phyloP scores from a whole-genome alignment of 768 basidiomycete genomes.

The Trametes cubensis region DNA sequence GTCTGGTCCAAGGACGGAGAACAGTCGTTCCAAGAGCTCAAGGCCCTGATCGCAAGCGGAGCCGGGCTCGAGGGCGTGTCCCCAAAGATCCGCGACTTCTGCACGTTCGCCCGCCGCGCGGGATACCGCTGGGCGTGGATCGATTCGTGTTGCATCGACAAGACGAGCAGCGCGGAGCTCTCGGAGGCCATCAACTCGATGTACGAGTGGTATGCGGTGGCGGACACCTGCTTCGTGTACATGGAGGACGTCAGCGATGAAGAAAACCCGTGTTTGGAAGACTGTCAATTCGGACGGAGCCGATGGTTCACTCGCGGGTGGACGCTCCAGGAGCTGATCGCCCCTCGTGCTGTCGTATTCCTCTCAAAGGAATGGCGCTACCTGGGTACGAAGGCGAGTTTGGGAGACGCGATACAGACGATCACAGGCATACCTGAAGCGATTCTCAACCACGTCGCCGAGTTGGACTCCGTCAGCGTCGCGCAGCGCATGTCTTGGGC shows the following conservation, averaged over 20 bases:
- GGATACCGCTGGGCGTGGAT: too few species aligned
- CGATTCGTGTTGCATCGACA: constrained; percentile 17
- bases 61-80: too few species aligned
- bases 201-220: not conserved
- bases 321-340: constrained; percentile 2
- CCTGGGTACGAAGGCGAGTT: not conserved
- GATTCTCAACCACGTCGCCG: too few species aligned
- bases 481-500: too few species aligned
- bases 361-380: not conserved
- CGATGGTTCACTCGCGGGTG: not conserved
- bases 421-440: too few species aligned
- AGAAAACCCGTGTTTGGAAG: not conserved
- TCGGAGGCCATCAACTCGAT: constrained; percentile 1
- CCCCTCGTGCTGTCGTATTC: not conserved
- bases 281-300: not conserved
- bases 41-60: too few species aligned
- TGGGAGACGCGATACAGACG: not conserved
- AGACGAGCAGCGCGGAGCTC: constrained; percentile 10
- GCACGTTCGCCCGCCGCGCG: too few species aligned
- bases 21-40: too few species aligned
- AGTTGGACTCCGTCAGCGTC: too few species aligned
- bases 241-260: not conserved
- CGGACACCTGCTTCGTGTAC: not conserved
- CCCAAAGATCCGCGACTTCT: too few species aligned
- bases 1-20: too few species aligned